A percentile compares a stretch with the other conserved stretches of the same genome.
These are phyloP conservation scores for Agrocybe chaxingu DNA, from an alignment of 768 basidiomycete species.

Conservation along the genomic window DNA sequence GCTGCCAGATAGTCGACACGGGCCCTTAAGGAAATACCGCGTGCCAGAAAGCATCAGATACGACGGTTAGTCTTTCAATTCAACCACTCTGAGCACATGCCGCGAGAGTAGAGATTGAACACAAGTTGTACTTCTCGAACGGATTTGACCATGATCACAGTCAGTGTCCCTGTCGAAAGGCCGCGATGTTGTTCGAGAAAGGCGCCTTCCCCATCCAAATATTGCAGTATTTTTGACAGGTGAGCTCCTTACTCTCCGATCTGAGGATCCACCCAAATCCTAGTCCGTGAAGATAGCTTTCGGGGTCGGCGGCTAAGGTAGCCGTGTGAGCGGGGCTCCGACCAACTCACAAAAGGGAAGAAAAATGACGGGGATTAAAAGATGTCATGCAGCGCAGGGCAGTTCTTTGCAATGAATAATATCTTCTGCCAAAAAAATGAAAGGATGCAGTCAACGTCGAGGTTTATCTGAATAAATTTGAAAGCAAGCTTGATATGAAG, in stretches of 20 bases:
- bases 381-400: too few species aligned
- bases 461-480: background rate
- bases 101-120: background rate
- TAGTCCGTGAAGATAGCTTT: too few species aligned
- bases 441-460: background rate
- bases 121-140: constrained; percentile 5
- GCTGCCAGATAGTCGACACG: background rate
- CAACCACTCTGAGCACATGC: constrained; percentile 1
- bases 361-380: too few species aligned
- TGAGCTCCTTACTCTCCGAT: too few species aligned
- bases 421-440: too few species aligned
- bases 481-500: constrained; percentile 1
- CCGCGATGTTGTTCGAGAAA: background rate
- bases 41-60: background rate
- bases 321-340: too few species aligned
- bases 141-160: constrained; percentile 7
- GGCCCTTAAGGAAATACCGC: background rate
- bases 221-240: background rate
- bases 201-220: background rate
- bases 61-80: background rate
- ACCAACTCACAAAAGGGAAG: too few species aligned
- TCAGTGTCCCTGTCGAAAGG: background rate
- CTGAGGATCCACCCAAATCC: too few species aligned
- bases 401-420: too few species aligned
- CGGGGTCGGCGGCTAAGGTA: too few species aligned